Conservation (phyloP, 2,329 filamentous ascomycete genomes). For the Ophiostoma quercus region DNA sequence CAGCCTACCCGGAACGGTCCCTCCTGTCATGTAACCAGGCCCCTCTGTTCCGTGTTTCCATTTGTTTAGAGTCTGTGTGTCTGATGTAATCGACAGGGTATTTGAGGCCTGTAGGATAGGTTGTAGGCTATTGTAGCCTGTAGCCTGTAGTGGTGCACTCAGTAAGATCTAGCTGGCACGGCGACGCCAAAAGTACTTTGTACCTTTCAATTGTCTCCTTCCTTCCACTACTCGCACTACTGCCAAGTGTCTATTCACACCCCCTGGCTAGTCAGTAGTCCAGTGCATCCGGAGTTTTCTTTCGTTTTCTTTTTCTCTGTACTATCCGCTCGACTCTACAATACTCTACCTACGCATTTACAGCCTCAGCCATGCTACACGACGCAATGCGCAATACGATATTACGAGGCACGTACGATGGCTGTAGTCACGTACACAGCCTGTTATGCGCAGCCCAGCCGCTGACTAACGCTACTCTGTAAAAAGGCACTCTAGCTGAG, state of each 20-base stretch:
- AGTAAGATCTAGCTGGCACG: not conserved
- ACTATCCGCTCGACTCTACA: too few species aligned
- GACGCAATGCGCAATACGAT: not conserved
- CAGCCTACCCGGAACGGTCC: not conserved
- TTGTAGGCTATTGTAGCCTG: too few species aligned
- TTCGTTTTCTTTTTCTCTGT: not conserved
- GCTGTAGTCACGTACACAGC: not conserved
- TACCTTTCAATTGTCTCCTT: not conserved
- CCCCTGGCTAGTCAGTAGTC: not conserved
- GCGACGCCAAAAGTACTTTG: not conserved
- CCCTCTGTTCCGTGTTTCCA: constrained; percentile 7
- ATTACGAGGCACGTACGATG: not conserved
- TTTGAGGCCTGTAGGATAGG: not conserved
- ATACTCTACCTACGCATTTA: not conserved
- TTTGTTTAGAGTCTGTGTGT: constrained; percentile 12
- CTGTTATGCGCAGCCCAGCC: not conserved
- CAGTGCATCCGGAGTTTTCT: not conserved
- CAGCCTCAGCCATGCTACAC: not conserved
- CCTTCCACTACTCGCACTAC: not conserved
- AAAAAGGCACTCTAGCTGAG: not conserved
- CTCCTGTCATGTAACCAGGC: constrained; percentile 1
- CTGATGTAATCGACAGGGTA: constrained; percentile 9
- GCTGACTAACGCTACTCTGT: not conserved
- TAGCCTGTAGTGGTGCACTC: too few species aligned
- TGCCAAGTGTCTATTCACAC: not conserved